Conservation (phyloP, 1,284 basidiomycete species). For the Puccinia coronata region DNA sequence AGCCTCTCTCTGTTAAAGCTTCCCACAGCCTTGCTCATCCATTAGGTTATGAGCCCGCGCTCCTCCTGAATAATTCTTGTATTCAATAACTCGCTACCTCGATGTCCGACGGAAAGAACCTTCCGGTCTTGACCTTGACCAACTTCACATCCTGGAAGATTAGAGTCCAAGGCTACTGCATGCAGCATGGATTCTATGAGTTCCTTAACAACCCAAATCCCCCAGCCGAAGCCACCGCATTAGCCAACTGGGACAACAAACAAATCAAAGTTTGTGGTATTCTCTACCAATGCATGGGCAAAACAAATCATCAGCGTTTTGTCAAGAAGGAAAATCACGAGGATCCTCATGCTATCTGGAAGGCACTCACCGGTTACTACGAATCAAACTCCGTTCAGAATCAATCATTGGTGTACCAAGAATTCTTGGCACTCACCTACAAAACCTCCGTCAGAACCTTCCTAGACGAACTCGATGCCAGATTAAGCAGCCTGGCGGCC, state of each 20-base stretch:
- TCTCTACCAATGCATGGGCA: background rate
- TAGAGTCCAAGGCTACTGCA: background rate
- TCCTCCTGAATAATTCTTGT: background rate
- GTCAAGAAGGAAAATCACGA: background rate
- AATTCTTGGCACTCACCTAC: background rate
- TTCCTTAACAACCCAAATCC: background rate
- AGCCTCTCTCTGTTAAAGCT: no score
- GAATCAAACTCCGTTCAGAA: background rate
- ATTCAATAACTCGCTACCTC: background rate
- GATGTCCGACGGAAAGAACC: background rate
- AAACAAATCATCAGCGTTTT: background rate
- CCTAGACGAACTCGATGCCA: background rate
- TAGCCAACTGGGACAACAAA: background rate
- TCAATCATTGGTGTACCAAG: background rate
- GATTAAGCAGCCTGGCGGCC: background rate
- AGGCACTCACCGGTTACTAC: background rate
- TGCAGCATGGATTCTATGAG: background rate
- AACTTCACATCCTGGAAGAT: background rate
- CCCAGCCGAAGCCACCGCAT: background rate
- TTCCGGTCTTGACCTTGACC: background rate
- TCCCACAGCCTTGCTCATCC: background rate
- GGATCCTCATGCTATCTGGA: background rate
- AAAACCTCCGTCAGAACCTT: background rate
- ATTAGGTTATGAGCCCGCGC: constrained; percentile 8
- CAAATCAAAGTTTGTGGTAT: background rate